Base-by-base conservation (phyloP, 2,329 filamentous ascomycete species). In the Colletotrichum siamense region DNA sequence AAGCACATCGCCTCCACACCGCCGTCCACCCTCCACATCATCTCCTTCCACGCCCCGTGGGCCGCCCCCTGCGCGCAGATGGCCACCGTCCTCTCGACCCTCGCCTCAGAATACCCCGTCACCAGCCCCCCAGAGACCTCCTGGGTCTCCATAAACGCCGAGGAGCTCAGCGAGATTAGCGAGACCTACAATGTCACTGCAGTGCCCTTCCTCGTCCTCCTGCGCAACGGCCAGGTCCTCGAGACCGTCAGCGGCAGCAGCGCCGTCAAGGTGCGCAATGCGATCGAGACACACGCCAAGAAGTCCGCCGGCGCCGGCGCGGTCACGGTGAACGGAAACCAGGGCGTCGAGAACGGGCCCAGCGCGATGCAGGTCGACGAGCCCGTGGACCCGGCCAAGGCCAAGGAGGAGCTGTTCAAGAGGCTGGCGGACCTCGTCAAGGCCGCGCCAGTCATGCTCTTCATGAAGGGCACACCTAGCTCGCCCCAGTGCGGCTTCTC, bases 41-140 rank as follows among this genome's bases (percentile, higher is more conserved):
- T 98, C 83, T 98, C 96, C 84, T 99, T 99, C 89, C 95, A 99
- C 85, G 96, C 97, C 24, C 95, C 96, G 79, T 99, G 97, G 97
- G 97, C 97, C 34, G 96, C 96, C 76, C 97, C 97, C 62, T 99
- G 97, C 89, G 93, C 95, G 78, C 96, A 98, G 87, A 99, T 99
- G 96, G 92, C 92, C 80, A 94, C 93, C 67, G 94, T 99, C 80
- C 92, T 99, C 79, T 90, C 92, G 82, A 94, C 95, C 26, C 94
- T 99, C 79, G 96, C 96, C 79, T 92, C 93, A 82, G 95, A 96
- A 84, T 98, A 98, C 87, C 92, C 95, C 77, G 89, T 91, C 81
- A 89, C 91, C 79, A 87, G 90, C 78, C 92, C 94, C 57, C 89
- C 90, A 18, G 88, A 90, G 72, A 94, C 96, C 79, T 92, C 92